Percentiles rank a stretch among this genome's conserved stretches.
Evolutionary conservation across 2,329 filamentous ascomycete genomes (phyloP).

Genomic region (Colletotrichum noveboracense): DNA sequence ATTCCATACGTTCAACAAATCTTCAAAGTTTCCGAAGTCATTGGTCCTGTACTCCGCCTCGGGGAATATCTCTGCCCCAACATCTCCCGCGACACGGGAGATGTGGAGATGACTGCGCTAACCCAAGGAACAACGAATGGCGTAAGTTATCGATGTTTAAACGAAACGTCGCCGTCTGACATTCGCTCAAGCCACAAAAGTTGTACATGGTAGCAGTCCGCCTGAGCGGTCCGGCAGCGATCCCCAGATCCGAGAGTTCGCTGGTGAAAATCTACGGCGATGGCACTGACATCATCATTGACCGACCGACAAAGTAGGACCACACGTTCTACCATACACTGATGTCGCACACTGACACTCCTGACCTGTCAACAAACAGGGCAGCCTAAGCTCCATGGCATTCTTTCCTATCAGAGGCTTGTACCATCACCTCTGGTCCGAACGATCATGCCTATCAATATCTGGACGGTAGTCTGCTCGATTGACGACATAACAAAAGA

Average conservation of each 20-base stretch:
- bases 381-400: too few species aligned
- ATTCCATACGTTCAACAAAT: neutral
- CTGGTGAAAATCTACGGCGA: neutral
- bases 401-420: fast-evolving
- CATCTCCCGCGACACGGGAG: neutral
- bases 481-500: neutral
- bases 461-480: neutral
- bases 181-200: neutral
- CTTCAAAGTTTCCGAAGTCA: neutral
- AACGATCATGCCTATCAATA: neutral
- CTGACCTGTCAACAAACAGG: neutral
- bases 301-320: neutral
- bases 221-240: neutral
- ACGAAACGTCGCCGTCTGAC: neutral
- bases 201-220: neutral
- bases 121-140: neutral
- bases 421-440: neutral
- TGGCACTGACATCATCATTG: neutral
- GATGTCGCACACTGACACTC: neutral
- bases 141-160: fast-evolving
- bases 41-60: neutral
- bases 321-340: neutral
- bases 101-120: neutral
- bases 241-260: neutral
- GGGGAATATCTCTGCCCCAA: neutral